phyloP scores from a whole-genome alignment of 1,284 basidiomycete species.

The Cystobasidiaceae sp. region DNA sequence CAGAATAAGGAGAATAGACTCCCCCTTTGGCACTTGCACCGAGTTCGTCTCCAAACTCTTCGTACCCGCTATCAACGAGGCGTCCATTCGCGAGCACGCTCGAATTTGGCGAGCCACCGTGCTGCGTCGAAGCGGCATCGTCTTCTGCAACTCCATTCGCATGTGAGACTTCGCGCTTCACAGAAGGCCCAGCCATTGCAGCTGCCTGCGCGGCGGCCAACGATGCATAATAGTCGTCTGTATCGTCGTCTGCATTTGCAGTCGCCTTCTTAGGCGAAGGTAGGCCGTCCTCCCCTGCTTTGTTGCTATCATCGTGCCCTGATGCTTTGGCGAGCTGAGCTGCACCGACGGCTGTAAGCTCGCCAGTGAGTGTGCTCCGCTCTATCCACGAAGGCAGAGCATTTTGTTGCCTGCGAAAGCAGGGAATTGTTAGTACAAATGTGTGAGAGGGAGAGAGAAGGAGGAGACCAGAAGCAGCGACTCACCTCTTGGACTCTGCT shows the following conservation, averaged over 20 bases:
- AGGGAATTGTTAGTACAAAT: constrained; percentile 58
- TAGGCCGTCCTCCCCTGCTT: constrained; percentile 49
- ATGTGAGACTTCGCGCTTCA: background rate
- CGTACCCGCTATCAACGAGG: constrained; percentile 25
- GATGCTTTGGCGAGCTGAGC: constrained; percentile 29
- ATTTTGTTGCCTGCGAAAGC: constrained; percentile 63
- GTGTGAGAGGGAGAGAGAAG: background rate
- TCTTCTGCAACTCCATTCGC: background rate
- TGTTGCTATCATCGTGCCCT: constrained; percentile 18
- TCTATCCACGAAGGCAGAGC: constrained; percentile 87
- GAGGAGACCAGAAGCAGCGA: constrained; percentile 54
- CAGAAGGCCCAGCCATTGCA: background rate
- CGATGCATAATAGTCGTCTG: constrained; percentile 41
- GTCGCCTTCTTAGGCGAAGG: constrained; percentile 20
- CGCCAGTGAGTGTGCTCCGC: constrained; percentile 87
- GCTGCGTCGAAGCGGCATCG: constrained; percentile 10
- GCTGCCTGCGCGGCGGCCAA: constrained; percentile 27
- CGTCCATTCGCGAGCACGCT: background rate
- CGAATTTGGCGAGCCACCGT: constrained; percentile 21
- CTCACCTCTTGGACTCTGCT: constrained; percentile 48
- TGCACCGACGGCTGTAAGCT: constrained; percentile 75
- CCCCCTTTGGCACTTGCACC: background rate
- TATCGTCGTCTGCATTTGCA: constrained; percentile 26
- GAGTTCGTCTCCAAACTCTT: constrained; percentile 29
- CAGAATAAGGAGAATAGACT: constrained; percentile 9